Conservation (phyloP, 208 protist species). For the Leishmania mexicana region DNA sequence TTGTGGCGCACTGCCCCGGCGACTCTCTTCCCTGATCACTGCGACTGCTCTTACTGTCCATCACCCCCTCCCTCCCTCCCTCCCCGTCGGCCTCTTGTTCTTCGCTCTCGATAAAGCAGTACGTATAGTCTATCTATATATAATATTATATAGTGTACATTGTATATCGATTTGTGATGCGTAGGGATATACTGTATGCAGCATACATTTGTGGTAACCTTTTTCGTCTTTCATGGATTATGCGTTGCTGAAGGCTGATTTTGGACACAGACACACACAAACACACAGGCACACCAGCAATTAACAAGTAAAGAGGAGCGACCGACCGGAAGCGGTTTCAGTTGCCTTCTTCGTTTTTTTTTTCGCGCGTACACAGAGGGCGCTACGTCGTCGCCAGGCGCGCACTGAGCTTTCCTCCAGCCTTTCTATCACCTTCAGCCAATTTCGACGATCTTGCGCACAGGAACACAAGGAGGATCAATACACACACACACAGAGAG, state of each 20-base stretch:
- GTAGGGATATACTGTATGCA: neutral
- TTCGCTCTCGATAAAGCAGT: neutral
- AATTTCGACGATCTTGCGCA: neutral
- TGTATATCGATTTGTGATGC: too few relatives aligned
- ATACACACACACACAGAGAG: too few relatives aligned
- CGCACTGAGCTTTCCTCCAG: too few relatives aligned
- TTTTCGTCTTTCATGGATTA: neutral
- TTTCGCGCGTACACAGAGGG: too few relatives aligned
- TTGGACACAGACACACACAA: neutral
- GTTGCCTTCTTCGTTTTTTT: neutral
- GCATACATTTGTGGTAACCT: constrained; percentile 3
- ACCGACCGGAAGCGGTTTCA: neutral
- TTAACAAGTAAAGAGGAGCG: neutral
- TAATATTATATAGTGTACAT: too few relatives aligned
- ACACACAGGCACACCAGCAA: neutral
- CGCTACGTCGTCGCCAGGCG: too few relatives aligned
- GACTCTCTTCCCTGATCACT: neutral
- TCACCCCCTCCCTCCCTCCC: neutral
- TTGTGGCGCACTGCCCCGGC: neutral
- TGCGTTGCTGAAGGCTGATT: too few relatives aligned
- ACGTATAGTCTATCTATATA: neutral
- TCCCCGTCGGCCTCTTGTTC: neutral
- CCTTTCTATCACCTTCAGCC: neutral
- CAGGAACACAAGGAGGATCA: too few relatives aligned
- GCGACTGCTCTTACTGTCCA: neutral